Evolutionary conservation across 129 eudicot species (phyloP).

Genomic region (Pseudognaphalium luteoalbum): DNA sequence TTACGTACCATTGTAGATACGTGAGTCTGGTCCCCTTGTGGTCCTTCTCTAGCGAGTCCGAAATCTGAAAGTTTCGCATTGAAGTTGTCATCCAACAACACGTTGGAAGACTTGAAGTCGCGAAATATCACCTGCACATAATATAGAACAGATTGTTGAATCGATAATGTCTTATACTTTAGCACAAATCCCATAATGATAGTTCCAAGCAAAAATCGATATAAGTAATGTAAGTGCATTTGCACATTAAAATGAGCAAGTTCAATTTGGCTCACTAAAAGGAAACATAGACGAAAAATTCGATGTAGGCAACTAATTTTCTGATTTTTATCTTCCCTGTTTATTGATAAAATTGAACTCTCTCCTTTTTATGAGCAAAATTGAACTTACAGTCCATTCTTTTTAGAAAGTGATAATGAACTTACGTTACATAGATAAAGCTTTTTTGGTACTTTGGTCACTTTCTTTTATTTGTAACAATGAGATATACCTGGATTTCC

Average conservation of each 20-base stretch:
- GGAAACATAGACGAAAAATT: too few relatives aligned
- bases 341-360: too few relatives aligned
- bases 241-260: too few relatives aligned
- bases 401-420: too few relatives aligned
- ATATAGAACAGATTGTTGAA: not conserved
- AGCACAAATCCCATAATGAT: not conserved
- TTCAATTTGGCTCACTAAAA: too few relatives aligned
- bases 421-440: too few relatives aligned
- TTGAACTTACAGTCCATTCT: too few relatives aligned
- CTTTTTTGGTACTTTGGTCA: not conserved
- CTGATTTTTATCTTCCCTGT: too few relatives aligned
- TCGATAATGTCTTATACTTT: not conserved
- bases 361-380: too few relatives aligned
- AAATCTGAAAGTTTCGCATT: constrained; percentile 78
- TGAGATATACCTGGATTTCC: constrained; percentile 59
- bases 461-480: not conserved
- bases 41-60: constrained; percentile 93
- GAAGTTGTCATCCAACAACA: constrained; percentile 65
- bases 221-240: too few relatives aligned
- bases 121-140: constrained; percentile 65
- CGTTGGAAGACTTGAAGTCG: constrained; percentile 78
- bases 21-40: constrained; percentile 61
- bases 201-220: too few relatives aligned
- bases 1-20: constrained; percentile 72
- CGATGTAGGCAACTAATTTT: too few relatives aligned